phyloP scores from a whole-genome alignment of 768 basidiomycete genomes.

The Pilatotrama ljubarskyi region DNA sequence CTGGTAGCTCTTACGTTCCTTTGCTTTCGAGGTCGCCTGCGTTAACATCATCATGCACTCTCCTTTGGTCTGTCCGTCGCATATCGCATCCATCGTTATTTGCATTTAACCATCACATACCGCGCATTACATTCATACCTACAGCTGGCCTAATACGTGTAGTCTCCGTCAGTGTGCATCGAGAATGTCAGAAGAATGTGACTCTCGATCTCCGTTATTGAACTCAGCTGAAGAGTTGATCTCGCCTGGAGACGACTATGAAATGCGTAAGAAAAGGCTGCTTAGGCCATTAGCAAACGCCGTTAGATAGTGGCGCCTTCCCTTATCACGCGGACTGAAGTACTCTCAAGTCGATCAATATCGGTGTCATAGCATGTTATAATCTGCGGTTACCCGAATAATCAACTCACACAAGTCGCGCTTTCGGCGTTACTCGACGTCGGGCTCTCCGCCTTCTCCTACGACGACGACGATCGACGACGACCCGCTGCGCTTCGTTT shows the following conservation, averaged over 20 bases:
- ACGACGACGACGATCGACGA: slow-evolving; percentile 13
- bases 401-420: slow-evolving; percentile 3
- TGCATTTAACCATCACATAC: slow-evolving; percentile 15
- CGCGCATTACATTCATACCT: slow-evolving; percentile 18
- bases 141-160: slow-evolving; percentile 20
- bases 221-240: too few species aligned
- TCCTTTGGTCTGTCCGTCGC: slow-evolving; percentile 11
- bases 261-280: too few species aligned
- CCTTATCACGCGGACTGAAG: background rate
- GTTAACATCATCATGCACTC: slow-evolving; percentile 9
- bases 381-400: background rate
- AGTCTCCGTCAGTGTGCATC: slow-evolving; percentile 1
- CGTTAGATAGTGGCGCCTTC: background rate
- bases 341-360: background rate
- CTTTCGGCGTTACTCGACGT: slow-evolving; percentile 9
- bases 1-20: slow-evolving; percentile 11
- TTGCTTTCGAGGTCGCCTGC: slow-evolving; percentile 19
- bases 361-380: background rate
- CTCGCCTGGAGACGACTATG: too few species aligned
- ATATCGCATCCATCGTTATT: slow-evolving; percentile 9
- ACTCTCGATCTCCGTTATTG: too few species aligned
- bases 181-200: background rate
- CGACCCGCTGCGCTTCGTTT: slow-evolving; percentile 24
- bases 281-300: background rate
- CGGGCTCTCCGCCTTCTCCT: slow-evolving; percentile 9